A percentile compares a stretch with the other conserved stretches of the same genome.
Evolutionary conservation across 2,329 filamentous ascomycete species (phyloP).

Genomic region (Cephalotrichum gorgonifer): DNA sequence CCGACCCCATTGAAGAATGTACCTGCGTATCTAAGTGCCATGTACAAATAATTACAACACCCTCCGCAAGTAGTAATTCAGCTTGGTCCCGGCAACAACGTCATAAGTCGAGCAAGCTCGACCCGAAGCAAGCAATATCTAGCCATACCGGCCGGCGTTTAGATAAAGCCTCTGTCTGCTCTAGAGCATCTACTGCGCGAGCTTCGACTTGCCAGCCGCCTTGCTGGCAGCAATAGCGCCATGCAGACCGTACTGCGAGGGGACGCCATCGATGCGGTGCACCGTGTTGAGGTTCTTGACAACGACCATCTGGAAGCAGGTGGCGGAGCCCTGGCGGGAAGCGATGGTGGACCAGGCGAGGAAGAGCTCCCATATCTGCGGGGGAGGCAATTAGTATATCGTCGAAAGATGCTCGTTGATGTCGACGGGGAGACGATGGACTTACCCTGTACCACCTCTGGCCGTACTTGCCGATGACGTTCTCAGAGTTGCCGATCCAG

Average conservation of each 20-base stretch:
- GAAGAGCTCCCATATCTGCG: conserved; percentile 90
- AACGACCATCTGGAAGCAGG: conserved; percentile 77
- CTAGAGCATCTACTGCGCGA: conserved; percentile 2
- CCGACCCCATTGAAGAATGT: too few relatives aligned
- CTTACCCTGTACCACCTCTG: conserved; percentile 88
- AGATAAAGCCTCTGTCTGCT: too few relatives aligned
- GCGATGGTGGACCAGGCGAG: conserved; percentile 76
- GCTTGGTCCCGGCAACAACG: too few relatives aligned
- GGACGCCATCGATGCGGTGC: conserved; percentile 68
- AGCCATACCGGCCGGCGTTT: too few relatives aligned
- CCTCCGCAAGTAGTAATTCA: too few relatives aligned
- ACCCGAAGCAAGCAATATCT: too few relatives aligned
- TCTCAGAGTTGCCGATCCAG: conserved; percentile 89
- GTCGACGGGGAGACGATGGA: conserved; percentile 1
- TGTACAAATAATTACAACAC: too few relatives aligned
- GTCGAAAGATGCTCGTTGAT: background rate
- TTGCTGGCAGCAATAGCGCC: conserved; percentile 39
- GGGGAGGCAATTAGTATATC: background rate
- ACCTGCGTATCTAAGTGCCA: too few relatives aligned
- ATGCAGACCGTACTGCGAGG: conserved; percentile 56
- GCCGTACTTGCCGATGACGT: conserved; percentile 91
- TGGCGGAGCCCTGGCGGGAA: conserved; percentile 73
- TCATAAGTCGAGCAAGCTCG: too few relatives aligned
- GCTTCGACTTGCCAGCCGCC: conserved; percentile 4
- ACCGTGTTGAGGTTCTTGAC: conserved; percentile 88